These are phyloP conservation scores for Rhizopogon vesiculosus DNA, from an alignment of 768 basidiomycete species.

Conservation along the genomic window DNA sequence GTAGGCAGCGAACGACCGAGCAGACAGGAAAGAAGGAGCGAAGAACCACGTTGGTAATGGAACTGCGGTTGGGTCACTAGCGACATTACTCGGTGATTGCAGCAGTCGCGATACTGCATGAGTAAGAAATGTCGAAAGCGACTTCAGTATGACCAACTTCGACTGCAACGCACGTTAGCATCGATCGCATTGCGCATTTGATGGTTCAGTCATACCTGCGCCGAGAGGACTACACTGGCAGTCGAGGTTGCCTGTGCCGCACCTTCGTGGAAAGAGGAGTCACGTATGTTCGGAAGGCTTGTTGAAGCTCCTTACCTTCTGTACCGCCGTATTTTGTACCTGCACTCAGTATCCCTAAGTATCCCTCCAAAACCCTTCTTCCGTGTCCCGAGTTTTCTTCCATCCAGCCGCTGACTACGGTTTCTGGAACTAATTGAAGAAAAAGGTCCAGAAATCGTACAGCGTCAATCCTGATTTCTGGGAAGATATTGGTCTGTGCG, in stretches of 20 bases:
- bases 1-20: conserved; percentile 50
- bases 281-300: neutral
- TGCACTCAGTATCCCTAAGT: conserved; percentile 72
- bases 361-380: conserved; percentile 68
- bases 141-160: conserved; percentile 70
- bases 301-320: conserved; percentile 36
- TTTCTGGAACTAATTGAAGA: conserved; percentile 62
- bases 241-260: conserved; percentile 48
- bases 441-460: conserved; percentile 75
- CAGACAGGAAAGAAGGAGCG: conserved; percentile 49
- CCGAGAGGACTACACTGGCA: conserved; percentile 60
- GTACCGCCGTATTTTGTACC: conserved; percentile 57
- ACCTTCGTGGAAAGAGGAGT: conserved; percentile 10
- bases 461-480: conserved; percentile 90
- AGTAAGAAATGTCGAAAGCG: conserved; percentile 64
- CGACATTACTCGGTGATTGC: conserved; percentile 12
- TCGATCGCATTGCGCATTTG: neutral
- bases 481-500: conserved; percentile 92
- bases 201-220: conserved; percentile 39
- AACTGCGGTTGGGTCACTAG: conserved; percentile 9
- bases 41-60: conserved; percentile 60
- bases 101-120: conserved; percentile 32
- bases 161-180: conserved; percentile 42
- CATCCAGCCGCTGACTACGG: conserved; percentile 67
- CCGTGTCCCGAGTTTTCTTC: conserved; percentile 48